Evolutionary conservation across 75 land plant genomes (phyloP).

Genomic region (Picea sitchensis): DNA sequence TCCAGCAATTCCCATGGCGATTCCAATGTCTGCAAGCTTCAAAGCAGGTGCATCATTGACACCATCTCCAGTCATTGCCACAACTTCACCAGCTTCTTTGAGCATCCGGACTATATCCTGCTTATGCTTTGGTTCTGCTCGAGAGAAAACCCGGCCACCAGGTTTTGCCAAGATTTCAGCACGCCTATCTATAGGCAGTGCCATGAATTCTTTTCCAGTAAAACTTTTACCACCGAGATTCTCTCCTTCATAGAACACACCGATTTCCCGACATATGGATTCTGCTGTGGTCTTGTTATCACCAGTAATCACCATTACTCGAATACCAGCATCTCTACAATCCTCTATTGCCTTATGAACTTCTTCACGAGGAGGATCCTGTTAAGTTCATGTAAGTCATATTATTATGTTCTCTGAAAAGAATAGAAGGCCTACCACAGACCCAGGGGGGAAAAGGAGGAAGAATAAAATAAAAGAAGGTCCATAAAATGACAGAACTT

Average conservation of each 20-base stretch:
- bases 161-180: conserved; percentile 42
- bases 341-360: conserved; percentile 76
- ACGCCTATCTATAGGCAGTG: conserved; percentile 42
- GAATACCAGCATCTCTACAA: conserved; percentile 78
- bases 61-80: conserved; percentile 98
- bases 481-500: conserved; percentile 15
- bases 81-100: conserved; percentile 82
- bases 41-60: conserved; percentile 97
- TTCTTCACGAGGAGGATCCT: conserved; percentile 96
- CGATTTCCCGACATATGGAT: conserved; percentile 82
- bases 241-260: conserved; percentile 51
- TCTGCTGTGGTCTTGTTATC: conserved; percentile 94
- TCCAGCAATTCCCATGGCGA: conserved; percentile 93
- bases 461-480: not conserved
- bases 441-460: not conserved
- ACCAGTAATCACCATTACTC: conserved; percentile 93
- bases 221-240: conserved; percentile 60
- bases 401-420: not conserved
- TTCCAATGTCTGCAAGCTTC: conserved; percentile 91
- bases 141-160: conserved; percentile 81
- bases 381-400: conserved; percentile 4
- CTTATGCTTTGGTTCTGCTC: conserved; percentile 92
- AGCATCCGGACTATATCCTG: conserved; percentile 91
- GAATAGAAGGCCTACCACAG: conserved; percentile 1
- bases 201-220: conserved; percentile 79